phyloP scores from a whole-genome alignment of 768 basidiomycete species.

The Mycena sanguinolenta region DNA sequence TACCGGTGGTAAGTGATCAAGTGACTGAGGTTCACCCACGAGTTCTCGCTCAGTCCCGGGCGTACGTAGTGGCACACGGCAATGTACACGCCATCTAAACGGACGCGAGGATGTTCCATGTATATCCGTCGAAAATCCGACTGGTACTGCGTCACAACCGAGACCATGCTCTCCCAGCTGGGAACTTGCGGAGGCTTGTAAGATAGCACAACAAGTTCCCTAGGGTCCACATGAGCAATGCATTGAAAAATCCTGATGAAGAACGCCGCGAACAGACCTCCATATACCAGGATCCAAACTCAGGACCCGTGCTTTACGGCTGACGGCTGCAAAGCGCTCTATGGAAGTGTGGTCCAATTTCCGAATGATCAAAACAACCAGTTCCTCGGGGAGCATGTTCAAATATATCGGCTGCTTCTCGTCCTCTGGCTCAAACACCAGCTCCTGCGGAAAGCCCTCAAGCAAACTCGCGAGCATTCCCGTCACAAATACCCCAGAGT shows the following conservation, averaged over 20 bases:
- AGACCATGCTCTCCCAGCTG: constrained; percentile 60
- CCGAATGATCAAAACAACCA: constrained; percentile 76
- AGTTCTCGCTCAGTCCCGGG: constrained; percentile 82
- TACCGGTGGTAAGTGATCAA: constrained; percentile 95
- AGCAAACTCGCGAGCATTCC: constrained; percentile 64
- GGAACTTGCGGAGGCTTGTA: constrained; percentile 85
- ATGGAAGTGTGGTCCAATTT: constrained; percentile 75
- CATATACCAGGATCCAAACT: constrained; percentile 80
- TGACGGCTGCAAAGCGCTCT: constrained; percentile 83
- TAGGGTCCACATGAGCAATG: constrained; percentile 45
- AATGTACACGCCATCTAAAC: constrained; percentile 92
- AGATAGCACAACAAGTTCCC: constrained; percentile 71
- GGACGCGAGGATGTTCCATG: constrained; percentile 87
- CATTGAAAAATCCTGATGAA: not conserved
- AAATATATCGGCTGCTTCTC: constrained; percentile 71
- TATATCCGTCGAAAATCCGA: constrained; percentile 82
- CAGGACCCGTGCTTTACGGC: constrained; percentile 80
- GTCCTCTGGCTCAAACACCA: constrained; percentile 78
- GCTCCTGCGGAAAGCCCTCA: constrained; percentile 58
- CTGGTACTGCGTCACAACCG: constrained; percentile 64
- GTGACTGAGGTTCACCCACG: constrained; percentile 89
- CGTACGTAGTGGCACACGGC: constrained; percentile 93
- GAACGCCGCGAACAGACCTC: constrained; percentile 64
- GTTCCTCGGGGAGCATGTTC: constrained; percentile 78
- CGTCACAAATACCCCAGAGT: constrained; percentile 44